Evolutionary conservation across 345 rosid genomes (phyloP).

Genomic region (Atalantia buxifolia): DNA sequence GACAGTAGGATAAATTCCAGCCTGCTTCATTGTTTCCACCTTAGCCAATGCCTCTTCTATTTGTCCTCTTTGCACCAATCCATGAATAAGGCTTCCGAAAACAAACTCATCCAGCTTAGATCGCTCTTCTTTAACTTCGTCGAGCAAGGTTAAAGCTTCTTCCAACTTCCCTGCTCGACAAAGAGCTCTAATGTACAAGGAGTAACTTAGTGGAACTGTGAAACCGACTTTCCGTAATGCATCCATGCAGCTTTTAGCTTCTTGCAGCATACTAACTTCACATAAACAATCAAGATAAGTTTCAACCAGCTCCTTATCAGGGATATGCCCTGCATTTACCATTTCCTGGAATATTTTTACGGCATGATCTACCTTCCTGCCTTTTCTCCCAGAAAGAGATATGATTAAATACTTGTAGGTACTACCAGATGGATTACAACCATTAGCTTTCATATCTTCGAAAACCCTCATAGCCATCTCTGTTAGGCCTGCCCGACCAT

Average conservation of each 20-base stretch:
- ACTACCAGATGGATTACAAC: conserved; percentile 44
- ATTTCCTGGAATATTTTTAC: conserved; percentile 58
- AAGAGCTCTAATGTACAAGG: conserved; percentile 67
- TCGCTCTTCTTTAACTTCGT: conserved; percentile 34
- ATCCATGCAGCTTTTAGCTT: conserved; percentile 50
- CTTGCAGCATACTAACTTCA: conserved; percentile 43
- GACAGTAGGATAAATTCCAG: conserved; percentile 48
- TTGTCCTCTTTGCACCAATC: conserved; percentile 49
- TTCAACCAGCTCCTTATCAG: conserved; percentile 63
- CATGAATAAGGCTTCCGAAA: conserved; percentile 66
- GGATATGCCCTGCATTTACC: conserved; percentile 47
- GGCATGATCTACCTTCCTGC: conserved; percentile 64
- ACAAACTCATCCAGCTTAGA: conserved; percentile 45
- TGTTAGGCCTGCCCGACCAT: conserved; percentile 80
- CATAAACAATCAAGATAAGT: conserved; percentile 64
- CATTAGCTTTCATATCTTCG: conserved; percentile 61
- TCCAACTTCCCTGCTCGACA: conserved; percentile 67
- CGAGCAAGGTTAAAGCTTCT: conserved; percentile 51
- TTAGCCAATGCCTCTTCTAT: conserved; percentile 58
- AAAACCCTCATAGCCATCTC: conserved; percentile 63
- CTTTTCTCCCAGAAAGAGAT: conserved; percentile 70
- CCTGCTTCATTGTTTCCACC: conserved; percentile 61
- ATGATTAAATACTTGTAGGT: conserved; percentile 69
- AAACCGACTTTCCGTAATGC: conserved; percentile 56
- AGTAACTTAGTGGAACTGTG: conserved; percentile 43